Evolutionary conservation across 148 eudicot species (phyloP).

Genomic region (Pouteria glomerata): DNA sequence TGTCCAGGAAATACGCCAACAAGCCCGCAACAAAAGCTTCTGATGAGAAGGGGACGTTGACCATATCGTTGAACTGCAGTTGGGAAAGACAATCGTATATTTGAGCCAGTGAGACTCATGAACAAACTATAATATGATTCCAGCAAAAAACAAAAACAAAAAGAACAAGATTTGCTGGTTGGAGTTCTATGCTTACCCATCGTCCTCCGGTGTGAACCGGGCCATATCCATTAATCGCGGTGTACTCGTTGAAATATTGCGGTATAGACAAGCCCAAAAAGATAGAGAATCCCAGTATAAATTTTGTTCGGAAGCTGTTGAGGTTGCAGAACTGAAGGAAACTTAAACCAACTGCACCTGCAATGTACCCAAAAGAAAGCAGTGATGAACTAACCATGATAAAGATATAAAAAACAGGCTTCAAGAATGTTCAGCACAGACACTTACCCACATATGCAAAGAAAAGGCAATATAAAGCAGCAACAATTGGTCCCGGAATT

Average conservation of each 20-base stretch:
- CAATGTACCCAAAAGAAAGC: background rate
- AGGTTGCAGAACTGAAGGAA: conserved; percentile 94
- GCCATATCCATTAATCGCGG: conserved; percentile 63
- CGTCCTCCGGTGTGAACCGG: conserved; percentile 74
- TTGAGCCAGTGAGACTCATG: background rate
- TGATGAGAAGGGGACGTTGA: conserved; percentile 72
- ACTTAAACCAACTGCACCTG: conserved; percentile 85
- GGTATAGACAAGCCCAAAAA: conserved; percentile 82
- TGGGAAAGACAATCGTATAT: background rate
- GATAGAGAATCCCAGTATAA: conserved; percentile 79
- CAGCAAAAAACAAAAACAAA: background rate
- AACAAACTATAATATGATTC: background rate
- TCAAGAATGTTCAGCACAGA: background rate
- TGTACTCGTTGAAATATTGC: conserved; percentile 83
- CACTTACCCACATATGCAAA: conserved; percentile 87
- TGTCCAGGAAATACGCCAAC: conserved; percentile 73
- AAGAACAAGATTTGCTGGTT: background rate
- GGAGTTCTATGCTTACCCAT: conserved; percentile 55
- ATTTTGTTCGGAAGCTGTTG: conserved; percentile 82
- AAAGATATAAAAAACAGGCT: background rate
- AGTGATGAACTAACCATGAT: background rate
- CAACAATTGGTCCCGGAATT: conserved; percentile 82
- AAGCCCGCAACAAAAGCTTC: conserved; percentile 67
- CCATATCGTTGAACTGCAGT: conserved; percentile 71
- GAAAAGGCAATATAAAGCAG: conserved; percentile 90